Evolutionary conservation across 2,329 filamentous ascomycete species (phyloP), one percentile per base, ranked within the genome.

Genomic region (Pyrenophora teres): DNA sequence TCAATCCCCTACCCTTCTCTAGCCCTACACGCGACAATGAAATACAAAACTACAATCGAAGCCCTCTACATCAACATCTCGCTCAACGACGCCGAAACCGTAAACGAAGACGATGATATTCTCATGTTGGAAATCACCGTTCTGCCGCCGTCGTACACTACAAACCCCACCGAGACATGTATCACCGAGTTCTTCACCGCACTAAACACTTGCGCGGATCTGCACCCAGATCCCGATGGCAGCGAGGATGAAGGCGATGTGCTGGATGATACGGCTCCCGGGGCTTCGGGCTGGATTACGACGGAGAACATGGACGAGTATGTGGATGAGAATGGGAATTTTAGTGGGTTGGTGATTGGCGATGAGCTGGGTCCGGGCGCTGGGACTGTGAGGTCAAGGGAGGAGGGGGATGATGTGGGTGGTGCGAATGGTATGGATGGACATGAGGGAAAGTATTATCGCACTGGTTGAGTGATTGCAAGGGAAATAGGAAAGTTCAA

Each of bases 261-360:
- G 2, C 33, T 79, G 68, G 76, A 74, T 10, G 71, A 65, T 0
- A 84, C 86, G 0, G 83, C 89, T 72, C 87, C 89, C 0, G 88
- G 89, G 1, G 90, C 88, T 42, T 84, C 83, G 0, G 89, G 89
- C 0, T 93, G 89, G 89, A 92, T 97, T 68, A 97, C 93, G 13
- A 89, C 90, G 7, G 93, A 96, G 50, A 97, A 97, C 65, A 87
- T 96, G 70, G 80, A 88, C 58, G 84, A 96, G 62, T 96, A 86
- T 68, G 42, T 72, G 39, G 72, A 76, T 50, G 73, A 71, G 40
- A 61, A 74, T 27, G 74, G 73, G 1, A 74, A 75, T 39, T 75
- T 75, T 21, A 63, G 59, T 30, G 72, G 70, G 2, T 60, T 57
- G 42, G 60, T 69, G 3, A 50, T 66, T 43, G 65, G 65, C 1